phyloP scores from a whole-genome alignment of 2,329 filamentous ascomycete species.

The Curvularia lunata region DNA sequence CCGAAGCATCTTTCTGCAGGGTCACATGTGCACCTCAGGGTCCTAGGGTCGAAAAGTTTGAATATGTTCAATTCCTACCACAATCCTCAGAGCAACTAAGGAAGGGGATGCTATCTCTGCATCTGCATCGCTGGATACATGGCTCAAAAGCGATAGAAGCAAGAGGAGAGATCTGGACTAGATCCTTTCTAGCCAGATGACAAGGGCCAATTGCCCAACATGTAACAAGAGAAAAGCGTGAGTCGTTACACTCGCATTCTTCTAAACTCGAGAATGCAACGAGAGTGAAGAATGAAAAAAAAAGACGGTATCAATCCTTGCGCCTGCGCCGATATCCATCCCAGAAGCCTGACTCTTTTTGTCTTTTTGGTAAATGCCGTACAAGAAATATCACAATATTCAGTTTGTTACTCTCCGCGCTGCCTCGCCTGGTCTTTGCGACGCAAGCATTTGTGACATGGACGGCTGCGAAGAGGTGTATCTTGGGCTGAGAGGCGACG shows the following conservation, averaged over 20 bases:
- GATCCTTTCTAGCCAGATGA: neutral
- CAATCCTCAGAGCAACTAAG: neutral
- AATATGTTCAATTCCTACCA: neutral
- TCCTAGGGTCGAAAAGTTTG: neutral
- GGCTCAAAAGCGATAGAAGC: neutral
- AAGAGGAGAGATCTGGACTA: neutral
- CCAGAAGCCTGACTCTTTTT: neutral
- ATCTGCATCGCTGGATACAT: neutral
- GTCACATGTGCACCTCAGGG: neutral
- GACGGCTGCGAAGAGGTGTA: slow-evolving; percentile 29
- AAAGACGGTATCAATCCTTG: neutral
- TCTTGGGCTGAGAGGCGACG: slow-evolving; percentile 21
- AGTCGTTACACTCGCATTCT: neutral
- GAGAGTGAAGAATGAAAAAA: neutral
- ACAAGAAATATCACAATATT: neutral
- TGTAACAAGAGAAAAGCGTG: neutral
- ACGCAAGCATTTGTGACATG: slow-evolving; percentile 30
- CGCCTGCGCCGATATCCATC: neutral
- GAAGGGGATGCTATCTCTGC: neutral
- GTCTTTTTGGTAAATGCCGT: neutral
- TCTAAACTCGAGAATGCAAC: neutral
- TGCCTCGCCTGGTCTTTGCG: slow-evolving; percentile 15
- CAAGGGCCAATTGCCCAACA: neutral
- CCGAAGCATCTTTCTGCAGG: neutral
- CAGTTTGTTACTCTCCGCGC: slow-evolving; percentile 10